Conservation (phyloP, 305 asterid genomes). For the Fraxinus ornus region DNA sequence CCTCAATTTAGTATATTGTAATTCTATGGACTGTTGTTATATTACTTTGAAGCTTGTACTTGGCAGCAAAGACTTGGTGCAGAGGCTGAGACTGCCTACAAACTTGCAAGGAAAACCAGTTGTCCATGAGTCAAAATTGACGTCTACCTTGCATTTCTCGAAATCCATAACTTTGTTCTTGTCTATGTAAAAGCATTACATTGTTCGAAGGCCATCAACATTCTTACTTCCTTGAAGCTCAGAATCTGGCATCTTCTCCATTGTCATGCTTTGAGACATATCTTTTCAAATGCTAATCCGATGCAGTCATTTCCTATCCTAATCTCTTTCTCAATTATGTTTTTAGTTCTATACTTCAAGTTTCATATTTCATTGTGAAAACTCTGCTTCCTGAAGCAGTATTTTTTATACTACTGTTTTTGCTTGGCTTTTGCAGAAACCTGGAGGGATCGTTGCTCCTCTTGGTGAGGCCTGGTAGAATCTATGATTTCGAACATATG, state of each 20-base stretch:
- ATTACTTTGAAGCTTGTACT: constrained; percentile 22
- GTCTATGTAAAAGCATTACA: neutral
- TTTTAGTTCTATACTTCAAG: constrained; percentile 10
- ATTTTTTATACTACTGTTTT: constrained; percentile 24
- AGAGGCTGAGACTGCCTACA: constrained; percentile 89
- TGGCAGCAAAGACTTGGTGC: constrained; percentile 32
- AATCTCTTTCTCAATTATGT: constrained; percentile 1
- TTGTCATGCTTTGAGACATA: constrained; percentile 12
- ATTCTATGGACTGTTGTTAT: constrained; percentile 8
- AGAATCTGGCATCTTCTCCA: constrained; percentile 17
- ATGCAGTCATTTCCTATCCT: neutral
- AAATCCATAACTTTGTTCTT: neutral
- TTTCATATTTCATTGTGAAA: neutral
- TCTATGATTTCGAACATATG: neutral
- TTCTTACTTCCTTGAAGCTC: constrained; percentile 11
- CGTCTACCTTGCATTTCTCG: neutral
- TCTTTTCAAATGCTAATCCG: neutral
- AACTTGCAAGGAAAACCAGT: constrained; percentile 49
- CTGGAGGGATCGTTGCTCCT: constrained; percentile 95
- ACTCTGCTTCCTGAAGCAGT: constrained; percentile 22
- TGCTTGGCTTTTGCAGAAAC: constrained; percentile 65
- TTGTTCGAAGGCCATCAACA: neutral
- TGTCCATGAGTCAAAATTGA: constrained; percentile 5
- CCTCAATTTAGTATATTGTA: constrained; percentile 1
- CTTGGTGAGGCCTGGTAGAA: constrained; percentile 95